These are phyloP conservation scores for Sporisorium graminicola DNA, from an alignment of 1,284 basidiomycete species.

Conservation along the genomic window DNA sequence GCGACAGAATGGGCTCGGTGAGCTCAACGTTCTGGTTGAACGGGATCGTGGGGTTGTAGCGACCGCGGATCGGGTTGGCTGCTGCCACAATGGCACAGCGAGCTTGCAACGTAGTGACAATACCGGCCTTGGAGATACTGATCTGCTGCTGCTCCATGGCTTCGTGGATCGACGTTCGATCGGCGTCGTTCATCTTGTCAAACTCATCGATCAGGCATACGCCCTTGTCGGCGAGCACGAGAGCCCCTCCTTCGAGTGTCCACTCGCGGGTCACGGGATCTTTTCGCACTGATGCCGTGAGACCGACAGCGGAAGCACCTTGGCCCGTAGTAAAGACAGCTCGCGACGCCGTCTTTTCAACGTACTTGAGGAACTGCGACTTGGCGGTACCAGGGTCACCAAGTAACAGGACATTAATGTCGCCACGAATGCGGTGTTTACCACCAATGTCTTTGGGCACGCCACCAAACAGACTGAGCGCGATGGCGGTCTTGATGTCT, in stretches of 20 bases:
- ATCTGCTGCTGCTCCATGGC: constrained; percentile 99
- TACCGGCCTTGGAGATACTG: constrained; percentile 98
- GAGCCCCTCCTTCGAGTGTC: constrained; percentile 97
- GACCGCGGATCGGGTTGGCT: constrained; percentile 91
- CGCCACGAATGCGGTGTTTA: constrained; percentile 95
- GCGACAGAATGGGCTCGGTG: constrained; percentile 98
- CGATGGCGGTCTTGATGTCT: constrained; percentile 97
- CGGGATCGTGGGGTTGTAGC: constrained; percentile 71
- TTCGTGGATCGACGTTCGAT: constrained; percentile 92
- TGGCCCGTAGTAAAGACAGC: constrained; percentile 99
- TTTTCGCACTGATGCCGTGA: constrained; percentile 97
- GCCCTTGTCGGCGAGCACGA: constrained; percentile 98
- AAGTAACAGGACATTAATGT: constrained; percentile 94
- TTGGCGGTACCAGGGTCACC: constrained; percentile 99
- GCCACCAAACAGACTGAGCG: constrained; percentile 93
- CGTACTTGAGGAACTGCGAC: constrained; percentile 98
- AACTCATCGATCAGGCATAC: constrained; percentile 99
- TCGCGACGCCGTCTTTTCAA: constrained; percentile 95
- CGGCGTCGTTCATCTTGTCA: constrained; percentile 99
- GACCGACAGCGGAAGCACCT: constrained; percentile 96
- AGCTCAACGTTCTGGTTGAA: constrained; percentile 99
- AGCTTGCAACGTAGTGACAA: constrained; percentile 95
- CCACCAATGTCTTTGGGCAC: constrained; percentile 94
- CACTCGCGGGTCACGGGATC: constrained; percentile 97
- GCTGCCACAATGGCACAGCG: constrained; percentile 97